Conservation (phyloP, 257 asterid species). For the Nicotiana undulata region DNA sequence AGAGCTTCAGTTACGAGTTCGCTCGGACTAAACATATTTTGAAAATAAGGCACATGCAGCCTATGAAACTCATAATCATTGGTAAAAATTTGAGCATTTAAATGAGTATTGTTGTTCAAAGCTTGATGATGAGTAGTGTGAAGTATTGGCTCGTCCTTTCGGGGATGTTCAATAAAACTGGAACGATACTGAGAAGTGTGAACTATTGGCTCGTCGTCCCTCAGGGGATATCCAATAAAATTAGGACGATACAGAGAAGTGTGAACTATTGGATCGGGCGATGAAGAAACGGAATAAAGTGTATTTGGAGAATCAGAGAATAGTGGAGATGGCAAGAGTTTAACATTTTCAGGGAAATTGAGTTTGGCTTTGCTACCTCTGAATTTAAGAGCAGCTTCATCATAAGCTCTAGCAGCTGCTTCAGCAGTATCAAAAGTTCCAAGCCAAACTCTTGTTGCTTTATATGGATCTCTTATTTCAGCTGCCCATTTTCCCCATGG, state of each 20-base stretch:
- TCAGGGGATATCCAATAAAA: background rate
- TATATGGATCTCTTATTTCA: conserved; percentile 48
- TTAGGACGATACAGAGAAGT: background rate
- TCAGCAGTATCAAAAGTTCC: conserved; percentile 51
- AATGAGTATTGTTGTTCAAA: no score
- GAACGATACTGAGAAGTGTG: background rate
- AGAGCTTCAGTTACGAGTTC: no score
- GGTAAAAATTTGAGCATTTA: no score
- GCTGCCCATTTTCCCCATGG: conserved; percentile 75
- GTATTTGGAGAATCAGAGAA: background rate
- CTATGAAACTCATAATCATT: background rate
- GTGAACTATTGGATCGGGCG: conserved; percentile 19
- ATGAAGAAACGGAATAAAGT: background rate
- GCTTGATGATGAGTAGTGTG: background rate
- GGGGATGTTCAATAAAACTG: background rate
- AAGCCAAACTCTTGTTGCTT: conserved; percentile 50
- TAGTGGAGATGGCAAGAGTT: conserved; percentile 6
- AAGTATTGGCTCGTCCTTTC: background rate
- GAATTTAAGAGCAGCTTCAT: conserved; percentile 42
- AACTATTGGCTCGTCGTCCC: background rate
- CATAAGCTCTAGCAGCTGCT: conserved; percentile 51
- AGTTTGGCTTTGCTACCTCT: conserved; percentile 57
- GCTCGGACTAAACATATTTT: background rate
- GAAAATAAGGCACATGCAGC: background rate
- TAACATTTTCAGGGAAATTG: conserved; percentile 50